phyloP scores from a whole-genome alignment of 1,139 yeast species.

The Tardiomyces digboiensis region DNA sequence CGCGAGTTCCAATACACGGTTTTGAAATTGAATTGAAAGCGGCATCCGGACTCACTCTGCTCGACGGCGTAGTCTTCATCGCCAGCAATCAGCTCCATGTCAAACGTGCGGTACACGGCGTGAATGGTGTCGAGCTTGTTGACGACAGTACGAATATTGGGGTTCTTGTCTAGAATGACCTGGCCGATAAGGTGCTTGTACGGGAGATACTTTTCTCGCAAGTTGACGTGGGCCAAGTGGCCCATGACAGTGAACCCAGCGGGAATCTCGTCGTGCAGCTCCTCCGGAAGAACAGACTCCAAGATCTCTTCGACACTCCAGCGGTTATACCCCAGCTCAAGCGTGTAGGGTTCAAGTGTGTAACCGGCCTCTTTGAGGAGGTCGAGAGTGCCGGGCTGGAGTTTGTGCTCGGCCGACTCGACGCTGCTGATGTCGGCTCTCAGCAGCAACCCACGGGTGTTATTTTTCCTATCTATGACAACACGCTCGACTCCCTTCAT shows the following conservation, averaged over 20 bases:
- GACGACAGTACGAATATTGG: slow-evolving; percentile 79
- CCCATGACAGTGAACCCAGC: slow-evolving; percentile 93
- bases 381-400: slow-evolving; percentile 36
- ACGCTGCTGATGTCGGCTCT: slow-evolving; percentile 40
- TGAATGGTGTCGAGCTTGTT: slow-evolving; percentile 85
- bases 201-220: slow-evolving; percentile 79
- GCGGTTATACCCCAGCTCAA: slow-evolving; percentile 58
- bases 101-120: slow-evolving; percentile 82
- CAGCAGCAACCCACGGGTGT: slow-evolving; percentile 32
- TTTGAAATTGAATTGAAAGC: slow-evolving; percentile 78
- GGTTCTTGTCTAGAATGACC: slow-evolving; percentile 81
- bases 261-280: slow-evolving; percentile 65
- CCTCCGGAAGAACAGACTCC: slow-evolving; percentile 64
- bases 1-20: slow-evolving; percentile 98
- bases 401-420: slow-evolving; percentile 28
- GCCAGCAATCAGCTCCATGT: slow-evolving; percentile 92
- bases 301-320: slow-evolving; percentile 93
- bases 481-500: slow-evolving; percentile 61
- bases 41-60: slow-evolving; percentile 83
- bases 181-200: slow-evolving; percentile 78
- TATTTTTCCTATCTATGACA: slow-evolving; percentile 30
- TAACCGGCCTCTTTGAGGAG: slow-evolving; percentile 41
- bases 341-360: slow-evolving; percentile 41
- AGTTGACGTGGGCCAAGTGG: slow-evolving; percentile 88
- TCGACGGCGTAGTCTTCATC: slow-evolving; percentile 58